Evolutionary conservation across 1,284 basidiomycete genomes (phyloP).

Genomic region (Puccinia triticina): DNA sequence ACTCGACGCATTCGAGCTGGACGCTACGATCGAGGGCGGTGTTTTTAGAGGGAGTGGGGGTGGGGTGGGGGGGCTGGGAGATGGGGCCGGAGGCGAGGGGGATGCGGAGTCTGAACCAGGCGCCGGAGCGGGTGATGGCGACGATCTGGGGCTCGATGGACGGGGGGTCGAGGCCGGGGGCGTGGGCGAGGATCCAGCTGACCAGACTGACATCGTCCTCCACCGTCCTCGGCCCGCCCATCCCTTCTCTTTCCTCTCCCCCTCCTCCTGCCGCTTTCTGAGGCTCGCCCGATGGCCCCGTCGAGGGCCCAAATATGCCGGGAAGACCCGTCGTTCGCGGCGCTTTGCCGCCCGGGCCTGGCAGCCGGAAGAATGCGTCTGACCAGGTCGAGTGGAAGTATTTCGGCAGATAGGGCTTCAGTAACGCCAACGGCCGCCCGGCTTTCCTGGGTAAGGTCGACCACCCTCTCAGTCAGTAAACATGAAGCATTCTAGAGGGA

Average conservation of each 20-base stretch:
- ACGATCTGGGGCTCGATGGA: conserved; percentile 41
- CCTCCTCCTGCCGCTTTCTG: neutral
- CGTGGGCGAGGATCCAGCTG: conserved; percentile 52
- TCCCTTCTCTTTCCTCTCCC: neutral
- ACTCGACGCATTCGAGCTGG: conserved; percentile 41
- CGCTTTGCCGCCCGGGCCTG: conserved; percentile 61
- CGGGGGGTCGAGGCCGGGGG: neutral
- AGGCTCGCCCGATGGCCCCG: no score
- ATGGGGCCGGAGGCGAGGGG: neutral
- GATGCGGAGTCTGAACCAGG: conserved; percentile 45
- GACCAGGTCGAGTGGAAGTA: conserved; percentile 94
- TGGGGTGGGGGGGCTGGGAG: neutral
- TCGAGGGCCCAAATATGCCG: conserved; percentile 33
- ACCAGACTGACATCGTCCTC: conserved; percentile 56
- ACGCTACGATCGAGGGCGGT: neutral
- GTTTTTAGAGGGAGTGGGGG: neutral
- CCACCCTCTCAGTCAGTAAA: neutral
- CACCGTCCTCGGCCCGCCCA: conserved; percentile 48
- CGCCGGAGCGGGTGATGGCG: conserved; percentile 47
- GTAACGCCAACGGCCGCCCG: conserved; percentile 54
- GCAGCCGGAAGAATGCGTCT: conserved; percentile 87
- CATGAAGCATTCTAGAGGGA: neutral
- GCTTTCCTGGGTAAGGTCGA: conserved; percentile 46
- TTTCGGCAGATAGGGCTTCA: conserved; percentile 69
- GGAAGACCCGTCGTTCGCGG: conserved; percentile 51